Percentiles rank a stretch among this genome's conserved stretches.
These are phyloP conservation scores for Opeltia flavorubescens DNA, from an alignment of 495 filamentous ascomycete species.

Conservation along the genomic window DNA sequence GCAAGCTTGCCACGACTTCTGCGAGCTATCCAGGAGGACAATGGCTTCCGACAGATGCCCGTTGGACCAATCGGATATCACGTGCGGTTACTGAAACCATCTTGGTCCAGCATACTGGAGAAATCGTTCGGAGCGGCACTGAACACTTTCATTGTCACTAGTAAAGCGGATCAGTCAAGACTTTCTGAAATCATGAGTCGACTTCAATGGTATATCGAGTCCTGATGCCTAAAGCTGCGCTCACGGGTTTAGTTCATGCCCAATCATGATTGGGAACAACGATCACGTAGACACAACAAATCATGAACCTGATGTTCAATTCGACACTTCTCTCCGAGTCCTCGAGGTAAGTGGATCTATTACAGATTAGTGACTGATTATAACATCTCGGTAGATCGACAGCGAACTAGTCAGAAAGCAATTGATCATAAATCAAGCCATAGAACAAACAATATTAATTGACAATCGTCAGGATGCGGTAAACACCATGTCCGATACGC, in stretches of 20 bases:
- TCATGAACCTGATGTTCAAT: slow-evolving; percentile 57
- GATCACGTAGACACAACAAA: slow-evolving; percentile 43
- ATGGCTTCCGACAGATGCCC: slow-evolving; percentile 51
- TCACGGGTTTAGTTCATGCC: slow-evolving; percentile 30
- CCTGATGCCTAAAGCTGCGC: not conserved
- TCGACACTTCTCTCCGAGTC: slow-evolving; percentile 63
- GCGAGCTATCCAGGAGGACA: slow-evolving; percentile 49
- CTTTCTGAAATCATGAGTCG: slow-evolving; percentile 49
- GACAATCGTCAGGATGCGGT: slow-evolving; percentile 49
- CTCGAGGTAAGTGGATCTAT: slow-evolving; percentile 38
- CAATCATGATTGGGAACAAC: slow-evolving; percentile 52
- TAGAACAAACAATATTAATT: slow-evolving; percentile 78
- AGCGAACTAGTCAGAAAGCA: slow-evolving; percentile 63
- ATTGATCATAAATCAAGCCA: slow-evolving; percentile 65
- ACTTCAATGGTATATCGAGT: slow-evolving; percentile 32
- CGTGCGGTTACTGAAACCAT: slow-evolving; percentile 57
- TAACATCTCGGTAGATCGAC: slow-evolving; percentile 43
- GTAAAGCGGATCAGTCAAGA: slow-evolving; percentile 48
- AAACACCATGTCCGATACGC: slow-evolving; percentile 49
- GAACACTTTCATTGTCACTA: slow-evolving; percentile 67
- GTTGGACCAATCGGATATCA: slow-evolving; percentile 73
- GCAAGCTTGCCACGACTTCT: slow-evolving; percentile 48
- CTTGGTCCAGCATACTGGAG: slow-evolving; percentile 80
- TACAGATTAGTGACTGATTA: not conserved
- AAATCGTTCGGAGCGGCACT: slow-evolving; percentile 49